Base-by-base conservation (phyloP, 257 asterid genomes). In the Salvia rosmarinus region DNA sequence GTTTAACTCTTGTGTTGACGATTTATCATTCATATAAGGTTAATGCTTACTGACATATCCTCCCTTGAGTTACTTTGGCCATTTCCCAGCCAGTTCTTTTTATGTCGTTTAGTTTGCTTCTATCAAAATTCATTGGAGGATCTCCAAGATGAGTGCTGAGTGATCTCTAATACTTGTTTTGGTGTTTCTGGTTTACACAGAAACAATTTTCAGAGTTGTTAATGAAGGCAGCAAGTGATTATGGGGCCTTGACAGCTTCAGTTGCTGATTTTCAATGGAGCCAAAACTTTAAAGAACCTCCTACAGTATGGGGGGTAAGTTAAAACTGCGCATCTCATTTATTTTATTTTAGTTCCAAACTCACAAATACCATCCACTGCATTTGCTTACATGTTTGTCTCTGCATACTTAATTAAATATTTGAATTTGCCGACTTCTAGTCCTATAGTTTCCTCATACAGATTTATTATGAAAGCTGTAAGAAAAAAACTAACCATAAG, bases 181-280 rank as follows among this genome's bases (percentile, higher is more conserved):
- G 11, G 35, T 58, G 23, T 67, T 55, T 67, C 68, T 69, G 50
- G n/a, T 72, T 75, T 28, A 34, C 55, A 67, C 96, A 95, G 99
- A 95, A 95, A 85, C 97, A 95, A 89, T 95, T 95, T 75, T 95
- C 99, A 6, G 99, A 95, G 59, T 77, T 95, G 73, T 84, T 95
- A 57, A 91, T 94, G 96, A 91, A 84, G 85, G 99, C 98, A 23
- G 99, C 99, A 12, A 88, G 96, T 82, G 99, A 95, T 77, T 95
- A 95, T 77, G 97, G 98, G 72, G 83, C 96, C 68, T 85, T 95
- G 79, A 95, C 99, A 8, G 90, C 98, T 52, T 95, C 99, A 28
- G 90, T 86, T 50, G 89, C 87, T 72, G 99, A 95, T 81, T 88
- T 91, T 74, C 98, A 95, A 30, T 95, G 99, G 99, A 91, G 87